Conservation (phyloP, 768 basidiomycete genomes). For the Hericium coralloides region DNA sequence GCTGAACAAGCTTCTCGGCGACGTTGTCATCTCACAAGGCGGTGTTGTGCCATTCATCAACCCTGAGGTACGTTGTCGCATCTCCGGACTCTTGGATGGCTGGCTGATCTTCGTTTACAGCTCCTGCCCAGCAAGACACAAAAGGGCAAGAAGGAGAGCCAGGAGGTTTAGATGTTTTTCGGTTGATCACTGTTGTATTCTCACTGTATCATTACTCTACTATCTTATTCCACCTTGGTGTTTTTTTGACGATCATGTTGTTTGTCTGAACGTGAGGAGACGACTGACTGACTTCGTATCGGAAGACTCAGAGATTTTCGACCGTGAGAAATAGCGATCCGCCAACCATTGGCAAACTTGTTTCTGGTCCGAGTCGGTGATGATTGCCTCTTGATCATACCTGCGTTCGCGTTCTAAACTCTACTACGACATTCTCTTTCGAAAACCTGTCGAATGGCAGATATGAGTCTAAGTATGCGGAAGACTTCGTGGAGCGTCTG, state of each 20-base stretch:
- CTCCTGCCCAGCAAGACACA: slow-evolving; percentile 39
- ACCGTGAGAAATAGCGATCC: too few relatives aligned
- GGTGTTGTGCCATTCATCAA: slow-evolving; percentile 86
- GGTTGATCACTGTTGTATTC: slow-evolving; percentile 3
- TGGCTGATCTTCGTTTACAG: slow-evolving; percentile 11
- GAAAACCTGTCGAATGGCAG: too few relatives aligned
- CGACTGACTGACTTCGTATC: too few relatives aligned
- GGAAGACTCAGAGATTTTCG: too few relatives aligned
- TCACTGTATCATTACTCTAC: slow-evolving; percentile 5
- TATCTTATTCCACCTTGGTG: neutral
- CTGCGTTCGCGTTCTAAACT: too few relatives aligned
- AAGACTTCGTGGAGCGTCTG: too few relatives aligned
- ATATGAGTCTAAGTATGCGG: too few relatives aligned
- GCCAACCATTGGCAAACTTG: too few relatives aligned
- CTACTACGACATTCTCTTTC: too few relatives aligned
- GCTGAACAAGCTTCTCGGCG: slow-evolving; percentile 60
- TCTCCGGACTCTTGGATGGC: neutral
- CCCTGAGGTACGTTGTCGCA: slow-evolving; percentile 32
- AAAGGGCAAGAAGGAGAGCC: slow-evolving; percentile 44
- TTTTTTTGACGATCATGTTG: neutral
- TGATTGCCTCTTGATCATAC: too few relatives aligned
- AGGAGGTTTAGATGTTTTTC: slow-evolving; percentile 29
- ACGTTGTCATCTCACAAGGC: slow-evolving; percentile 92
- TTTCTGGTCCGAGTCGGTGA: too few relatives aligned
- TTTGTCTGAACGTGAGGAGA: too few relatives aligned